Evolutionary conservation across 495 filamentous ascomycete species (phyloP).

Genomic region (Trichocladium uniseriatum): DNA sequence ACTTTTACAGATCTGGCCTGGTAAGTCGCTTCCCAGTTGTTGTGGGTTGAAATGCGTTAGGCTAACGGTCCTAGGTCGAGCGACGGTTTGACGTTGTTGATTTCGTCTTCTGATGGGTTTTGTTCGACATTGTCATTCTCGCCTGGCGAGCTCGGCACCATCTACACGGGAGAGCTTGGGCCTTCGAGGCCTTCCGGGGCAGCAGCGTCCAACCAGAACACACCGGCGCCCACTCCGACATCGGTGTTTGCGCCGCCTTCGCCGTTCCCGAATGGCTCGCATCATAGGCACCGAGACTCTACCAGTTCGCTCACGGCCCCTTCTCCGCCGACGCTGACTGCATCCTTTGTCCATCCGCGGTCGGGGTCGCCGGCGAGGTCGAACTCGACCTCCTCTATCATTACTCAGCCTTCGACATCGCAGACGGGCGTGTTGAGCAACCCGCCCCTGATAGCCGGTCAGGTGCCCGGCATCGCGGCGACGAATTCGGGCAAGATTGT

Average conservation of each 20-base stretch:
- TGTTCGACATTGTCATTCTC: conserved; percentile 84
- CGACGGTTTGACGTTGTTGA: conserved; percentile 84
- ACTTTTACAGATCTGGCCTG: conserved; percentile 96
- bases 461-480: conserved; percentile 64
- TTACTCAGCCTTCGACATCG: conserved; percentile 44
- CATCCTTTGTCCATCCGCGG: conserved; percentile 41
- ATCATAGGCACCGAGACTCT: conserved; percentile 43
- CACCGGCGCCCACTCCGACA: conserved; percentile 57
- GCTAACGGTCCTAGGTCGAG: conserved; percentile 61
- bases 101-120: conserved; percentile 96
- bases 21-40: conserved; percentile 41
- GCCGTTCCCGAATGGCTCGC: conserved; percentile 36
- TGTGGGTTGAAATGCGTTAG: not conserved
- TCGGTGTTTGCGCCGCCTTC: conserved; percentile 49
- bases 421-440: conserved; percentile 50
- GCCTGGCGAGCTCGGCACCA: conserved; percentile 77
- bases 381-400: conserved; percentile 77
- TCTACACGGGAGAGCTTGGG: conserved; percentile 61
- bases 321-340: conserved; percentile 39
- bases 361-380: conserved; percentile 72
- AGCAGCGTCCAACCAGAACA: conserved; percentile 47
- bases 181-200: conserved; percentile 36
- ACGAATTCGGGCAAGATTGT: conserved; percentile 51
- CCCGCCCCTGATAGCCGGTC: conserved; percentile 64
- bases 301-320: conserved; percentile 45